Evolutionary conservation across 345 rosid genomes (phyloP), one percentile per base, ranked within the genome.

Genomic region (Citrus mangshanensis): DNA sequence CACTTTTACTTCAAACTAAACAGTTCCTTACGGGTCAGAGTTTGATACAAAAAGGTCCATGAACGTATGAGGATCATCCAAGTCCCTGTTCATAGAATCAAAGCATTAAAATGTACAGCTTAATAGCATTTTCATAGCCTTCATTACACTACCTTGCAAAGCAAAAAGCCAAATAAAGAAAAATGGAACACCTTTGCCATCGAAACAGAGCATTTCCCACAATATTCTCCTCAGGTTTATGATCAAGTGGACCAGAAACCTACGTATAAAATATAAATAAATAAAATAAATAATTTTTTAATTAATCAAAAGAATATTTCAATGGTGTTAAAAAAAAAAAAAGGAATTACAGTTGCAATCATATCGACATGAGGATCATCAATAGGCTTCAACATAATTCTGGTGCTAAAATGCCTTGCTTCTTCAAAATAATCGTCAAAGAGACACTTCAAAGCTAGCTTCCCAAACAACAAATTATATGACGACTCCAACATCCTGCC

Each of bases 281-380:
- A 16, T 16, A 54, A 5, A 18, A 18, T 55, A 77, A 51, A 16
- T 16, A 54, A 5, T 18, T 16, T 18, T 51, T 18, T 54, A 54
- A 54, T 0, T 24, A 30, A 59, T 58, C 22, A 72, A 13, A 46
- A 62, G 62, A 59, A 55, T 2, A 54, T 54, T 5, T 54, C 7
- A 54, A 54, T 18, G 58, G 7, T 46, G 16, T 46, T 10, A 1
- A 40, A 67, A 46, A 59, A 49, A 4, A 59, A 28, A 32, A 24
- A 66, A 55, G 21, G 42, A 30, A 35, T 2, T 27, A 95, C 98
- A 49, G 97, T 91, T 56, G 97, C 98, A 85, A 91, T 84, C 86
- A 95, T 80, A 85, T 95, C 97, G 12, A 95, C 98, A 35, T 92
- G 93, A 76, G 98, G 97, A 49, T 95, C 98, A 81, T 95, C 98